phyloP scores from a whole-genome alignment of 177 flowering plant genomes.

The Telopea speciosissima region DNA sequence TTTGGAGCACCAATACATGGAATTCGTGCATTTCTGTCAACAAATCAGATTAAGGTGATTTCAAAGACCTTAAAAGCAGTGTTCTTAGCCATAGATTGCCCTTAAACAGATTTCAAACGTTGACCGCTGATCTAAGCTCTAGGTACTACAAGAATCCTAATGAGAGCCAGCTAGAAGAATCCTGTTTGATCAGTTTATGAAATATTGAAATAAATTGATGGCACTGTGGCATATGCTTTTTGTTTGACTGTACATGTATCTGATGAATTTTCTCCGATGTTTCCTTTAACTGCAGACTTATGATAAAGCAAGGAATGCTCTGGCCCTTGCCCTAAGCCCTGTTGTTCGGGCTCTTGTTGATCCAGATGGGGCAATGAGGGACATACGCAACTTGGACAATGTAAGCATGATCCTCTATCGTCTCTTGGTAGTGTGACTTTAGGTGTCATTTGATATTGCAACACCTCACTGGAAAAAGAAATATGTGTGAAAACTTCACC shows the following conservation, averaged over 20 bases:
- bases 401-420: conserved; percentile 34
- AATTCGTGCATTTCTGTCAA: conserved; percentile 76
- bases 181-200: neutral
- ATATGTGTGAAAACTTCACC: neutral
- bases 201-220: no score
- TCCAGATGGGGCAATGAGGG: conserved; percentile 93
- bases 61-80: neutral
- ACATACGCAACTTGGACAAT: conserved; percentile 72
- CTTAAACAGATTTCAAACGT: neutral
- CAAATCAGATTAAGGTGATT: conserved; percentile 77
- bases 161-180: no score
- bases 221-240: neutral
- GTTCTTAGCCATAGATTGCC: neutral
- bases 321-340: conserved; percentile 96
- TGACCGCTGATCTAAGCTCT: neutral
- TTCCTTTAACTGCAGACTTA: conserved; percentile 49
- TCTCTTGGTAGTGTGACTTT: no score
- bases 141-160: neutral
- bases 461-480: neutral
- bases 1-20: conserved; percentile 96
- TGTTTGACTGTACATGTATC: neutral
- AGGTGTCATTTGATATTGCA: neutral
- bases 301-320: conserved; percentile 93
- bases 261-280: conserved; percentile 6
- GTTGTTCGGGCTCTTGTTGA: conserved; percentile 89